A percentile compares a stretch with the other conserved stretches of the same genome.
Conservation (phyloP, 495 filamentous ascomycete genomes). For the Darksidea phi region DNA sequence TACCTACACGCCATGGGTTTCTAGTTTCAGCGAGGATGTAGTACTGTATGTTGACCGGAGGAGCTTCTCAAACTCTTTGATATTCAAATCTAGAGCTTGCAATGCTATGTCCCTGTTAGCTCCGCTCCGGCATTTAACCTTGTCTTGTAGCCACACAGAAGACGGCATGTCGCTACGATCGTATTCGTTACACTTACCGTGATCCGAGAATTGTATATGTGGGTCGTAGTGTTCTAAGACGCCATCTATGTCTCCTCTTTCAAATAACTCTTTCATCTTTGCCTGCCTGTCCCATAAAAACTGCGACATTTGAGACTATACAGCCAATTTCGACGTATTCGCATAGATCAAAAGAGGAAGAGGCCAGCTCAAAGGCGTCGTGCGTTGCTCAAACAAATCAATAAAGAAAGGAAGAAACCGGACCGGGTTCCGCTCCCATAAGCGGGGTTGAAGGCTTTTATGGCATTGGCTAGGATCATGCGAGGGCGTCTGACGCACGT, state of each 20-base stretch:
- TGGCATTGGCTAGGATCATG: too few species aligned
- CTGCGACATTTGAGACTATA: not conserved
- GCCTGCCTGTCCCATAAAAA: constrained; percentile 6
- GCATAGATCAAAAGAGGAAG: not conserved
- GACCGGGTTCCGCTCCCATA: too few species aligned
- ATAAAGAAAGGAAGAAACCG: too few species aligned
- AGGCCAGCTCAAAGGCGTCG: too few species aligned
- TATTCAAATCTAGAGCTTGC: not conserved
- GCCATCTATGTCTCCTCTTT: constrained; percentile 2
- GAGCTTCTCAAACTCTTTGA: not conserved
- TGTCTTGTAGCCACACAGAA: not conserved
- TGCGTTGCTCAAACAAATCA: too few species aligned
- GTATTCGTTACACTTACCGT: not conserved
- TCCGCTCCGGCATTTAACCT: too few species aligned
- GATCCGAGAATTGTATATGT: constrained; percentile 9
- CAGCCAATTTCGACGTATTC: not conserved
- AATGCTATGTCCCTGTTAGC: constrained; percentile 1
- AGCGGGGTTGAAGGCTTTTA: too few species aligned
- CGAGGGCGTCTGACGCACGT: too few species aligned
- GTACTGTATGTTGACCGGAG: constrained; percentile 3
- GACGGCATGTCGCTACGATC: too few species aligned
- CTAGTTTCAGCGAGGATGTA: not conserved
- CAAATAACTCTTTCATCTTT: not conserved
- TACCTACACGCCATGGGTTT: constrained; percentile 4
- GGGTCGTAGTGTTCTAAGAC: constrained; percentile 6